phyloP scores from a whole-genome alignment of 1,284 basidiomycete species.

The Pseudozyma thailandica region DNA sequence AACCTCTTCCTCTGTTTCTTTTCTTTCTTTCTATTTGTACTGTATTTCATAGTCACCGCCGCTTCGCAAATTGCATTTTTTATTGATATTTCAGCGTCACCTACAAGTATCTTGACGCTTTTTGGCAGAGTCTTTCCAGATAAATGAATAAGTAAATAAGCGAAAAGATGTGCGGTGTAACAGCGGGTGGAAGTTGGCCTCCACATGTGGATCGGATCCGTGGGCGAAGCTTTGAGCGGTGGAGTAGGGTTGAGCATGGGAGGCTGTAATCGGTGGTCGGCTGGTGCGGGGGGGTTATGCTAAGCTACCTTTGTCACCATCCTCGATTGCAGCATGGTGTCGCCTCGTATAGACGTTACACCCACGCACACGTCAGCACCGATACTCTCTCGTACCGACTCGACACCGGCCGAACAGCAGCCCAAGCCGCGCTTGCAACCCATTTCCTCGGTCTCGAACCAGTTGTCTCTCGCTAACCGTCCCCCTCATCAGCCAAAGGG shows the following conservation, averaged over 20 bases:
- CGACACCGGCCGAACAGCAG: background rate
- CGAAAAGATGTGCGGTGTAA: background rate
- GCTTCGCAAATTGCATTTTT: background rate
- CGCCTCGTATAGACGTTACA: background rate
- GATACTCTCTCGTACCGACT: background rate
- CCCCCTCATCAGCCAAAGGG: too few relatives aligned
- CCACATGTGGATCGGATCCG: background rate
- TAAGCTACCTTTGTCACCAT: background rate
- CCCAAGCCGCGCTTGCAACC: conserved; percentile 18
- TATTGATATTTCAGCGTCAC: too few relatives aligned
- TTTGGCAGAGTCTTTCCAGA: too few relatives aligned
- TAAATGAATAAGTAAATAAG: too few relatives aligned
- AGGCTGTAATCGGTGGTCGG: background rate
- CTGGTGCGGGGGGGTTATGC: background rate
- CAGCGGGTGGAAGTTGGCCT: background rate
- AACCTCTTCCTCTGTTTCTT: background rate
- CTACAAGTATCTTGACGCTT: too few relatives aligned
- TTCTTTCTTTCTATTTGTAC: background rate
- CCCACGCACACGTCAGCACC: background rate
- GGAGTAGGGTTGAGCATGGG: too few relatives aligned
- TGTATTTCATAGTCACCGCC: background rate
- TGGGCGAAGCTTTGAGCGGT: too few relatives aligned
- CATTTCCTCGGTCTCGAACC: conserved; percentile 2
- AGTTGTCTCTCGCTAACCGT: too few relatives aligned
- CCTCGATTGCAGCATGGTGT: conserved; percentile 14